Evolutionary conservation across 257 asterid genomes (phyloP), one percentile per base, ranked within the genome.

Genomic region (Paraleonurus japonicus): DNA sequence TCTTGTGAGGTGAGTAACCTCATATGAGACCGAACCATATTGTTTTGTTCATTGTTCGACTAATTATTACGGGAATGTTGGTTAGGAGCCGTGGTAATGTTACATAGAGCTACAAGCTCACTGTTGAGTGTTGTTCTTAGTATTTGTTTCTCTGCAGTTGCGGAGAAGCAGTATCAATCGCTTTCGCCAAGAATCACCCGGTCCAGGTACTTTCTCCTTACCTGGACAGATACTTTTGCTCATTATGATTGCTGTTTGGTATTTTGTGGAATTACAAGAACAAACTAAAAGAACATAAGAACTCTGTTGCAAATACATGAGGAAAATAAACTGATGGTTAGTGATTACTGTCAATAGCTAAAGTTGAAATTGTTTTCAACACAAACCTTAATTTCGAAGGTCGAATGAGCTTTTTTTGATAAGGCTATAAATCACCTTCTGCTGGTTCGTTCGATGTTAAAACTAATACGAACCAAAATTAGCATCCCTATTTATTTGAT

Each of bases 141-240:
- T 50, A 15, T 47, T 45, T 24, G 22, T 53, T 65, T 63, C 30
- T 39, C 5, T 54, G 51, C 73, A 81, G 83, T 80, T 67, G 86
- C 88, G 64, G 97, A 80, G 80, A 76, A 83, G 87, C 89, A 87
- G 80, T 72, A 80, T 71, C 85, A 76, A 70, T 80, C 92, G 28
- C n/a, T 72, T 78, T 68, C 78, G 87, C 58, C 86, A 60, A 41
- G 82, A 81, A 39, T 74, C 84, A 66, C 83, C 88, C 69, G 76
- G 35, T 64, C 85, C 51, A 81, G 96, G 97, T 87, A 81, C 75
- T 53, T 61, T 57, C 12, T 51, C 54, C 73, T 76, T 45, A 27
- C 53, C 53, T 37, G 22, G 27, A 50, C 9, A 33, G 17, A 7
- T 39, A 45, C 69, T n/a, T n/a, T n/a, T n/a, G n/a, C n/a, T n/a